Conservation (phyloP, 2,329 filamentous ascomycete genomes). For the Byssoonygena ceratinophila region DNA sequence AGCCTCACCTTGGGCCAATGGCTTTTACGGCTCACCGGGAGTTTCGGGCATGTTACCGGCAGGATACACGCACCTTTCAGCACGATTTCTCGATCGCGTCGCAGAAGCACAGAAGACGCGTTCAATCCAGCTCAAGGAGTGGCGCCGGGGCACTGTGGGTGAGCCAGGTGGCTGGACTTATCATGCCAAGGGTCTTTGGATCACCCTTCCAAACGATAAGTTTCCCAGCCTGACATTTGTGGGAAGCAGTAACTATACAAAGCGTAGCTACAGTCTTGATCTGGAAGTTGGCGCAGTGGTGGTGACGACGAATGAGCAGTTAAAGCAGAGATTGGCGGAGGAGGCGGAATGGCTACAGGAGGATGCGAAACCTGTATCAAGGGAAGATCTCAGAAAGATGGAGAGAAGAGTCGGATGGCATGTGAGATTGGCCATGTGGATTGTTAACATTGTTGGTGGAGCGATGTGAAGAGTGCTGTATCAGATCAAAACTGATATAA, state of each 20-base stretch:
- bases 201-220: slow-evolving; percentile 51
- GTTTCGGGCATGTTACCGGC: slow-evolving; percentile 82
- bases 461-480: slow-evolving; percentile 50
- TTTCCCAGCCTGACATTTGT: slow-evolving; percentile 70
- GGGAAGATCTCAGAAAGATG: slow-evolving; percentile 67
- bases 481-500: too few species aligned
- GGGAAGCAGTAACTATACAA: slow-evolving; percentile 92
- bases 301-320: slow-evolving; percentile 61
- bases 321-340: slow-evolving; percentile 63
- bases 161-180: slow-evolving; percentile 88
- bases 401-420: slow-evolving; percentile 78
- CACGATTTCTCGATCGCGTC: slow-evolving; percentile 63
- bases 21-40: slow-evolving; percentile 81
- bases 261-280: slow-evolving; percentile 83
- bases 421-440: slow-evolving; percentile 86
- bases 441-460: slow-evolving; percentile 74
- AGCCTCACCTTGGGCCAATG: slow-evolving; percentile 85
- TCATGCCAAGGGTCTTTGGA: slow-evolving; percentile 92
- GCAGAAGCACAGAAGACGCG: slow-evolving; percentile 43
- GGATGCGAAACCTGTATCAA: slow-evolving; percentile 56
- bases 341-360: slow-evolving; percentile 74
- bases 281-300: slow-evolving; percentile 82
- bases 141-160: slow-evolving; percentile 71
- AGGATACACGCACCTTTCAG: slow-evolving; percentile 81
- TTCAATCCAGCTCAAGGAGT: slow-evolving; percentile 69